Evolutionary conservation across 2,329 filamentous ascomycete species (phyloP), one percentile per base, ranked within the genome.

Genomic region (Aspergillus candidus): DNA sequence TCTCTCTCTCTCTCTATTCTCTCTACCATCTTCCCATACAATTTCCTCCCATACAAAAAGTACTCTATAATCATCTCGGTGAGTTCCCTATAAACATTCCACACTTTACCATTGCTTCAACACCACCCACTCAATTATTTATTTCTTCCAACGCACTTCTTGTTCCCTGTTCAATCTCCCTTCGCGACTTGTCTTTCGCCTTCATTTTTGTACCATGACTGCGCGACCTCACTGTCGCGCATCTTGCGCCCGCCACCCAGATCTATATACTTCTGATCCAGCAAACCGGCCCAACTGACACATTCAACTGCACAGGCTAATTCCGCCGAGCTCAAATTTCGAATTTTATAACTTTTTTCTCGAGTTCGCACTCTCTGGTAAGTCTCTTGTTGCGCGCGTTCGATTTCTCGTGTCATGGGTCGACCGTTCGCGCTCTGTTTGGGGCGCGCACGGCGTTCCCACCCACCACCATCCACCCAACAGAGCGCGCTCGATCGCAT

Each of bases 11-110:
- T 51, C 53, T 55, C 56, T 27, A 27, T 27, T 43, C 44, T 33
- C 57, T 59, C 59, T 52, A 49, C 52, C 40, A 41, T 53, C 55
- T 56, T 56, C 54, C 50, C 54, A 54, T 59, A 57, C 58, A 57
- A 62, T 61, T 55, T 48, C 49, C 56, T 49, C 61, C 57, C 58
- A 56, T 60, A 59, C 57, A 56, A 67, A 63, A 58, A 56, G 61
- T 67, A 65, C 61, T 61, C 53, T 58, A 61, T 60, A 61, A 57
- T 58, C 59, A 56, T 53, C 53, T 57, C 55, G 59, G 63, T 66
- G 56, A 62, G 60, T 58, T 58, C 56, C 58, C 61, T 53, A 57
- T 61, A 55, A 58, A 60, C 52, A 58, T 48, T 52, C 48, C 37
- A 43, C 45, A 46, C 49, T 50, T 49, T 48, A 38, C 44, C 46